Evolutionary conservation across 2,329 filamentous ascomycete genomes (phyloP).

Genomic region (Verticillium zaregamsianum): DNA sequence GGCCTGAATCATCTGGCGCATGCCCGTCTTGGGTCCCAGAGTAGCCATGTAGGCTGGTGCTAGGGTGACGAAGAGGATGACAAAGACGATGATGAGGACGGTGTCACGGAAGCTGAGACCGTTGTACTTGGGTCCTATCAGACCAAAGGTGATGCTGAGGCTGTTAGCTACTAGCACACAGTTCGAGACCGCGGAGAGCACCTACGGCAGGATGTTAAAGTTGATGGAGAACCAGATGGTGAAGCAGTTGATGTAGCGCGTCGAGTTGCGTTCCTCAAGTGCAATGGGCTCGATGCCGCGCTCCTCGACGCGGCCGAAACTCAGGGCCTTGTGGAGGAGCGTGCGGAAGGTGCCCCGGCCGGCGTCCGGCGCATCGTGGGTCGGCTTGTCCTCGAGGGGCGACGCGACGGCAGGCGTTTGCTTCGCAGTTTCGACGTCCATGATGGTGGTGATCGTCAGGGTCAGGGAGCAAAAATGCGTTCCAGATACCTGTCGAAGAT

Average conservation of each 20-base stretch:
- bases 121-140: constrained; percentile 54
- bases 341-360: not conserved
- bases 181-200: not conserved
- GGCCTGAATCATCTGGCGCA: constrained; percentile 63
- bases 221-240: constrained; percentile 47
- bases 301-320: constrained; percentile 32
- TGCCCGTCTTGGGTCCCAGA: constrained; percentile 56
- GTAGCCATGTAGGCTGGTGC: constrained; percentile 54
- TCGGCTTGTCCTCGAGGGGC: not conserved
- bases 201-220: constrained; percentile 39
- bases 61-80: constrained; percentile 49
- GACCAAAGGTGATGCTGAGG: constrained; percentile 55
- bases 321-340: constrained; percentile 1
- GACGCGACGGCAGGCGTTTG: not conserved
- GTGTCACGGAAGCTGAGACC: constrained; percentile 53
- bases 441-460: not conserved
- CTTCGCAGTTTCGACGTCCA: constrained; percentile 3
- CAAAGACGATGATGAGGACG: constrained; percentile 59
- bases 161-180: constrained; percentile 1
- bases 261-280: constrained; percentile 33
- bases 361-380: not conserved
- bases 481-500: too few species aligned
- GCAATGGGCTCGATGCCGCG: constrained; percentile 39
- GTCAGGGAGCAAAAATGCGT: not conserved
- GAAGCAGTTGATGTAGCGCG: constrained; percentile 38